These are phyloP conservation scores for Ustilago hordei DNA, from an alignment of 1,284 basidiomycete genomes.

Conservation along the genomic window DNA sequence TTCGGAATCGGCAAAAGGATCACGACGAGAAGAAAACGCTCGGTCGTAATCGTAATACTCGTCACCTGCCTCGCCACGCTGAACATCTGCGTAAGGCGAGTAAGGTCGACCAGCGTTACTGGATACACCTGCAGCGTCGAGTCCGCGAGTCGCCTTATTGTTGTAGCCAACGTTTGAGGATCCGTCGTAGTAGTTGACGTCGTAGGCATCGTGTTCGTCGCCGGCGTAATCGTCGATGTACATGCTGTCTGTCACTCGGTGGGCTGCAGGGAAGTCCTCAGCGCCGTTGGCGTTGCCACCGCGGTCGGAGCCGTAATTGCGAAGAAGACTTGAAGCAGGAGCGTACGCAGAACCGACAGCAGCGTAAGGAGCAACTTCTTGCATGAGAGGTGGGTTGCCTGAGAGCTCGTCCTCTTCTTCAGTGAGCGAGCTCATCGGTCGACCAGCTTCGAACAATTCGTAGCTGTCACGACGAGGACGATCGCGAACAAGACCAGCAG, in stretches of 20 bases:
- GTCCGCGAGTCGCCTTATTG: constrained; percentile 39
- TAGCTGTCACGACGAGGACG: constrained; percentile 33
- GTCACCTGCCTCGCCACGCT: constrained; percentile 19
- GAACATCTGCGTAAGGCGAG: constrained; percentile 52
- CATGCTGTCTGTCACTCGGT: constrained; percentile 33
- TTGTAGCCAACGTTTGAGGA: constrained; percentile 36
- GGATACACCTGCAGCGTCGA: constrained; percentile 39
- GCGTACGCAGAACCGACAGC: constrained; percentile 25
- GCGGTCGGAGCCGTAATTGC: constrained; percentile 41
- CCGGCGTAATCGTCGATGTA: constrained; percentile 21
- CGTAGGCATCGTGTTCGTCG: constrained; percentile 48
- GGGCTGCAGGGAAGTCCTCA: constrained; percentile 20
- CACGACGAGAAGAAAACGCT: constrained; percentile 18
- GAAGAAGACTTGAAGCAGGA: constrained; percentile 17
- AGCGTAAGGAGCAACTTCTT: constrained; percentile 35
- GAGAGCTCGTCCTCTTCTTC: constrained; percentile 31
- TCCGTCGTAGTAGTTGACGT: constrained; percentile 55
- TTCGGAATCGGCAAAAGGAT: constrained; percentile 30
- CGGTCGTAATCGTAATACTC: constrained; percentile 30
- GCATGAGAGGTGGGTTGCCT: constrained; percentile 38
- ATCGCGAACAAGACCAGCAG: constrained; percentile 28
- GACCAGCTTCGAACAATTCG: constrained; percentile 36
- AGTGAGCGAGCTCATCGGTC: constrained; percentile 39
- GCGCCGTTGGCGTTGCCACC: constrained; percentile 9
- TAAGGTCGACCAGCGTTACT: constrained; percentile 24